Percentiles rank a stretch among this genome's conserved stretches.
These are phyloP conservation scores for Beta corolliflora DNA, from an alignment of 179 eudicot species.

Conservation along the genomic window DNA sequence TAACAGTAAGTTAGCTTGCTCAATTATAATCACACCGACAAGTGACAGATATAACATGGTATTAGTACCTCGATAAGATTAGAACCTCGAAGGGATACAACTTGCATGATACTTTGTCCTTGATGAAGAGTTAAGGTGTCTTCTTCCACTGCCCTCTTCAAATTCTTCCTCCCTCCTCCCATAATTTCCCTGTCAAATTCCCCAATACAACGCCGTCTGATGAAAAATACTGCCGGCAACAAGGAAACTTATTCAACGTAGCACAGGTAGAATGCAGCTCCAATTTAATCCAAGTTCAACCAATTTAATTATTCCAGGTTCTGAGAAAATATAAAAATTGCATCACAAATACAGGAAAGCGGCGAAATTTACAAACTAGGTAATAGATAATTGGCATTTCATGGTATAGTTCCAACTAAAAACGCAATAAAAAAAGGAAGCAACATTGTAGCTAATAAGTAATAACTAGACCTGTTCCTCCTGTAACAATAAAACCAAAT, in stretches of 20 bases:
- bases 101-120: constrained; percentile 78
- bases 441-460: too few species aligned
- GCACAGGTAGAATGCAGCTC: background rate
- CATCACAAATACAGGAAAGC: background rate
- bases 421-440: too few species aligned
- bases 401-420: too few species aligned
- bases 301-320: background rate
- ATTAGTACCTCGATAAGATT: constrained; percentile 70
- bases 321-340: background rate
- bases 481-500: too few species aligned
- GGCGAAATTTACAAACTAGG: background rate
- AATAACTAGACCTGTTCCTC: too few species aligned
- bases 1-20: too few species aligned
- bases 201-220: background rate
- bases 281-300: background rate
- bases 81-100: constrained; percentile 71
- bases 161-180: constrained; percentile 88
- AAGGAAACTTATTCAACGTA: background rate
- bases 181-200: constrained; percentile 21
- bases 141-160: constrained; percentile 73
- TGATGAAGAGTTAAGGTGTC: constrained; percentile 43
- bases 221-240: background rate
- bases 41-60: background rate
- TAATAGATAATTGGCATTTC: too few species aligned
- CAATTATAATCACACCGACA: too few species aligned